A percentile compares a stretch with the other conserved stretches of the same genome.
These are phyloP conservation scores for Odonthalia washingtoniensis DNA, from an alignment of 31 red algal genomes.

Conservation along the genomic window DNA sequence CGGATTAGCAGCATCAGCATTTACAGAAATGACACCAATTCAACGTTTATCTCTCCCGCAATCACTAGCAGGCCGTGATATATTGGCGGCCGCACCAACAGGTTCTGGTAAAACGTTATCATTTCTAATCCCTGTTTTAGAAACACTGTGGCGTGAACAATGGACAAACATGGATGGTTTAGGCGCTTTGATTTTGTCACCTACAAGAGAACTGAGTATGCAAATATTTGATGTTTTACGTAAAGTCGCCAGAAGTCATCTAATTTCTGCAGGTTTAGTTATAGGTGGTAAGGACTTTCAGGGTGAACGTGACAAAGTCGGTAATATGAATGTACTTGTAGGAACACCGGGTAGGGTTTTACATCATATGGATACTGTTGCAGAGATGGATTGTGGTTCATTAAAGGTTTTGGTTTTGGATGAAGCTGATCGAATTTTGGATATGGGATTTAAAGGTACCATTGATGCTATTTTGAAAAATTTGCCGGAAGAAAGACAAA, in stretches of 20 bases:
- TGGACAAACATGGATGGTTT: slow-evolving; percentile 86
- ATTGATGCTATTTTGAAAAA: slow-evolving; percentile 92
- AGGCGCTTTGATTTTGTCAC: slow-evolving; percentile 89
- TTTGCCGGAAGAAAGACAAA: slow-evolving; percentile 88
- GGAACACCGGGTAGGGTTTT: slow-evolving; percentile 96
- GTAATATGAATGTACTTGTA: slow-evolving; percentile 92
- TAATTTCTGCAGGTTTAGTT: slow-evolving; percentile 87
- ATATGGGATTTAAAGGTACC: slow-evolving; percentile 90
- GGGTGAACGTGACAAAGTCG: slow-evolving; percentile 86
- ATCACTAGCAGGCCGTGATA: slow-evolving; percentile 86
- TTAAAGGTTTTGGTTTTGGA: slow-evolving; percentile 89
- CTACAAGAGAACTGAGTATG: slow-evolving; percentile 92
- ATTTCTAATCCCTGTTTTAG: slow-evolving; percentile 91
- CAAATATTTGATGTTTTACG: slow-evolving; percentile 97
- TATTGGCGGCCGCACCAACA: slow-evolving; percentile 90
- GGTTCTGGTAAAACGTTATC: slow-evolving; percentile 98
- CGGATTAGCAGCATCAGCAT: slow-evolving; percentile 77
- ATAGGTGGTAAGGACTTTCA: slow-evolving; percentile 92
- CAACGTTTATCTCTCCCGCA: slow-evolving; percentile 85
- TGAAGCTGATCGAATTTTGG: slow-evolving; percentile 97
- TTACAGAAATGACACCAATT: slow-evolving; percentile 80
- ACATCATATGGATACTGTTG: slow-evolving; percentile 94
- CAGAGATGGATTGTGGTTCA: slow-evolving; percentile 68
- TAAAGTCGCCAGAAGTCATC: slow-evolving; percentile 71
- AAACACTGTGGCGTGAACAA: slow-evolving; percentile 72